A percentile compares a stretch with the other conserved stretches of the same genome.
These are phyloP conservation scores for Colletotrichum sp. DNA, from an alignment of 2,329 filamentous ascomycete species.

Conservation along the genomic window DNA sequence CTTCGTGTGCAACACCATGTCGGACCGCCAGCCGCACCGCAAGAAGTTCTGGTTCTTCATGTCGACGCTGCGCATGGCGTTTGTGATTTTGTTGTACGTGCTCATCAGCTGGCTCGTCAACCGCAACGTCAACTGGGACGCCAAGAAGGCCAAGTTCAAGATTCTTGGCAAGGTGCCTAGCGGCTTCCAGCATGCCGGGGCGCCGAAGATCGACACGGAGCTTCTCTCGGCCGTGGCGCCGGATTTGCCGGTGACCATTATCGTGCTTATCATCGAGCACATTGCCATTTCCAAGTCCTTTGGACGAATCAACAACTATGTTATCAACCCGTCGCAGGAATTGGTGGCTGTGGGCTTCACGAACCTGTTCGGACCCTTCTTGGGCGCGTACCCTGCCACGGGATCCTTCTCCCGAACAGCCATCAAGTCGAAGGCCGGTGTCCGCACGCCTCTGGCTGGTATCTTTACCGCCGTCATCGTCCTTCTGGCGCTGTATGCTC, in stretches of 20 bases:
- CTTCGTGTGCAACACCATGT: conserved; percentile 63
- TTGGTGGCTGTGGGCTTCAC: conserved; percentile 78
- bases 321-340: conserved; percentile 80
- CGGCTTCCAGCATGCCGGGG: conserved; percentile 74
- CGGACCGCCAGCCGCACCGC: conserved; percentile 69
- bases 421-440: conserved; percentile 84
- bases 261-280: conserved; percentile 82
- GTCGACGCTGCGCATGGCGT: conserved; percentile 78
- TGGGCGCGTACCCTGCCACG: conserved; percentile 59
- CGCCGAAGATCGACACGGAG: conserved; percentile 63
- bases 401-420: conserved; percentile 70
- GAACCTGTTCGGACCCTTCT: conserved; percentile 77
- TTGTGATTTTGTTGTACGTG: conserved; percentile 82
- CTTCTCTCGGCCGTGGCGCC: conserved; percentile 68
- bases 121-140: conserved; percentile 53
- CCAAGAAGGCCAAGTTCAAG: conserved; percentile 61
- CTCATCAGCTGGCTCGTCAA: conserved; percentile 77
- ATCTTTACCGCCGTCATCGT: conserved; percentile 80
- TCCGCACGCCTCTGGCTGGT: conserved; percentile 79
- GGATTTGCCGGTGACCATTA: conserved; percentile 75
- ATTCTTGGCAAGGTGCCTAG: conserved; percentile 74
- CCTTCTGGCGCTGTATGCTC: conserved; percentile 77
- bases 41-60: conserved; percentile 80
- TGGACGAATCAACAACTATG: conserved; percentile 80
- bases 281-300: conserved; percentile 87